Percentiles rank a stretch among this genome's conserved stretches.
These are phyloP conservation scores for Dothideomycetidae sp. DNA, from an alignment of 2,329 filamentous ascomycete genomes.

Conservation along the genomic window DNA sequence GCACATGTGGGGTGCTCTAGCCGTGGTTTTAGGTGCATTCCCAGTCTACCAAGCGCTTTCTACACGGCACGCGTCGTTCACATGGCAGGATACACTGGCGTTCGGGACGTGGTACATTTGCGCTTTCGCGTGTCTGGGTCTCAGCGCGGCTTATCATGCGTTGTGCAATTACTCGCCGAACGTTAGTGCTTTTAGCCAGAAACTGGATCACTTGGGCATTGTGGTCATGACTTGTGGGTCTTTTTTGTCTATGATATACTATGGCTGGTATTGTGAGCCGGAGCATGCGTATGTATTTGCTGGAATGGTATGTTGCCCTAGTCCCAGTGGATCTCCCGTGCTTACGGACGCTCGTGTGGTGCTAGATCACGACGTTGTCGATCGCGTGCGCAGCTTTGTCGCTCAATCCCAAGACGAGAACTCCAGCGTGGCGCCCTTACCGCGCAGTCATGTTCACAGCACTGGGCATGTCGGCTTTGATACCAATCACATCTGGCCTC, in stretches of 20 bases:
- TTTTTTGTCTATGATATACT: slow-evolving; percentile 78
- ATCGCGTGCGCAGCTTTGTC: slow-evolving; percentile 63
- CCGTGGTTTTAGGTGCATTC: slow-evolving; percentile 38
- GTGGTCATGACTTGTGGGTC: slow-evolving; percentile 82
- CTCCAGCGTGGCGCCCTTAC: slow-evolving; percentile 69
- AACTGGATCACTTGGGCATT: slow-evolving; percentile 89
- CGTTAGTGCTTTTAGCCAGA: slow-evolving; percentile 75
- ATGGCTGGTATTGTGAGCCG: slow-evolving; percentile 63
- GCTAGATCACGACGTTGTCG: slow-evolving; percentile 63
- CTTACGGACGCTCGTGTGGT: too few species aligned
- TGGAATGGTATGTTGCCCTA: slow-evolving; percentile 44
- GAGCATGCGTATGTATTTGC: slow-evolving; percentile 56
- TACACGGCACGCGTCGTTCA: slow-evolving; percentile 52
- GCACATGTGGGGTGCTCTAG: slow-evolving; percentile 52
- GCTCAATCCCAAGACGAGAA: slow-evolving; percentile 69
- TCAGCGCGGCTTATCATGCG: slow-evolving; percentile 61
- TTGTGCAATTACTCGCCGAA: slow-evolving; percentile 69
- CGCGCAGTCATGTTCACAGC: slow-evolving; percentile 79
- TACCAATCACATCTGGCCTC: slow-evolving; percentile 70
- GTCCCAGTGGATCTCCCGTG: background rate
- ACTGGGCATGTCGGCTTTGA: slow-evolving; percentile 68
- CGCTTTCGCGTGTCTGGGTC: slow-evolving; percentile 31
- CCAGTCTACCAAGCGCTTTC: slow-evolving; percentile 44
- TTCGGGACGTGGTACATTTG: slow-evolving; percentile 69
- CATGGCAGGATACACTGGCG: slow-evolving; percentile 47